Evolutionary conservation across 352 stramenopile species (phyloP).

Genomic region (Blastocystis sp.): DNA sequence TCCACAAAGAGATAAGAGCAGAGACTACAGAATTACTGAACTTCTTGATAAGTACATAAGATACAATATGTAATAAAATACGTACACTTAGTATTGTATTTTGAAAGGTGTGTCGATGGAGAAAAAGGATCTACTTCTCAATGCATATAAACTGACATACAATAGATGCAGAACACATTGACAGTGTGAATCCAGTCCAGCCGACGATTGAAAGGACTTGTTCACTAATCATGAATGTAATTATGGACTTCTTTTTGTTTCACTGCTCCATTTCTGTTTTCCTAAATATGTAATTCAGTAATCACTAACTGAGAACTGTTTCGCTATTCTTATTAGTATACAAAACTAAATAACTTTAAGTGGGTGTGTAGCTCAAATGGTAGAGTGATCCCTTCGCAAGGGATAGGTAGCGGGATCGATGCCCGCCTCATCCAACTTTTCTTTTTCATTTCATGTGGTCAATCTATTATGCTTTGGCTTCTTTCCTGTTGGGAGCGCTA

Average conservation of each 20-base stretch:
- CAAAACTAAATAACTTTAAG: background rate
- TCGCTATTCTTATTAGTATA: background rate
- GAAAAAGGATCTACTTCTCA: background rate
- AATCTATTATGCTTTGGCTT: background rate
- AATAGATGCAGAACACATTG: background rate
- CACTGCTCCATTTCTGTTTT: too few species aligned
- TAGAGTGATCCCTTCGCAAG: conserved; percentile 68
- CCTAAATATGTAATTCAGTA: too few species aligned
- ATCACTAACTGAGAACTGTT: too few species aligned
- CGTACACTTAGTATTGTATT: background rate
- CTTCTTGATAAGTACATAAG: background rate
- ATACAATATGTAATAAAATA: background rate
- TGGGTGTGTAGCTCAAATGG: conserved; percentile 69
- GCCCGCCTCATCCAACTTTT: conserved; percentile 67
- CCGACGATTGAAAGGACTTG: background rate
- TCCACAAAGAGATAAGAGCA: background rate
- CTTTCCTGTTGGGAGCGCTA: background rate
- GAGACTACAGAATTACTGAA: background rate
- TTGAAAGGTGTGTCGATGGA: background rate
- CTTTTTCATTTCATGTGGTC: background rate
- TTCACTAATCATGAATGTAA: too few species aligned
- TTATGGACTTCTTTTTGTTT: too few species aligned
- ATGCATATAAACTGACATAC: background rate
- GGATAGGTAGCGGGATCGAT: conserved; percentile 69
- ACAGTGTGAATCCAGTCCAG: background rate